A percentile compares a stretch with the other conserved stretches of the same genome.
Evolutionary conservation across 2,329 filamentous ascomycete species (phyloP).

Genomic region (Stagonosporopsis tanaceti): DNA sequence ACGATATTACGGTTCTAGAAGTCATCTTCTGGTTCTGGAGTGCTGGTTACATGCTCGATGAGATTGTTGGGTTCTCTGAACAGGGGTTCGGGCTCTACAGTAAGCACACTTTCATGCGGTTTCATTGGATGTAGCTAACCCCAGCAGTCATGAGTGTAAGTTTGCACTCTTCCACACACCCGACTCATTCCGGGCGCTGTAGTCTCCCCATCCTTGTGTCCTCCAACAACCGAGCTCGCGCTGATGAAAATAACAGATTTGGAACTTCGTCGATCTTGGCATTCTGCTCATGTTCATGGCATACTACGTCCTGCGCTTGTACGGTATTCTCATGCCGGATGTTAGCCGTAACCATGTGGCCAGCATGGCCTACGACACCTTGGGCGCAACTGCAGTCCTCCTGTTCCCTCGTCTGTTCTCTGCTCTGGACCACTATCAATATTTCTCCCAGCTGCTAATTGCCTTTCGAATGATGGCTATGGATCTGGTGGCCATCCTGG

Average conservation of each 20-base stretch:
- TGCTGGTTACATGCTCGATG: slow-evolving; percentile 94
- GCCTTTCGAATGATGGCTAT: slow-evolving; percentile 94
- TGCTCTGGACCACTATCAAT: slow-evolving; percentile 91
- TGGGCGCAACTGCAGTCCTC: slow-evolving; percentile 88
- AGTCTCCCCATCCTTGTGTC: neutral
- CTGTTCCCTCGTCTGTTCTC: slow-evolving; percentile 92
- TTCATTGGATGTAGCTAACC: slow-evolving; percentile 60
- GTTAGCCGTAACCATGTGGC: slow-evolving; percentile 73
- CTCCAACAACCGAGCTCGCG: neutral
- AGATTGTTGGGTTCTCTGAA: slow-evolving; percentile 94
- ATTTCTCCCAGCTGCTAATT: slow-evolving; percentile 93
- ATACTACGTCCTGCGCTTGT: slow-evolving; percentile 89
- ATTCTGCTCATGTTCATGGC: slow-evolving; percentile 85
- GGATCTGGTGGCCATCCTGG: slow-evolving; percentile 83
- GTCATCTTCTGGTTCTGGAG: slow-evolving; percentile 98
- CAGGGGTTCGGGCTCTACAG: slow-evolving; percentile 96
- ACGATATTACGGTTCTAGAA: slow-evolving; percentile 83
- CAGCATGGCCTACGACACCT: slow-evolving; percentile 89
- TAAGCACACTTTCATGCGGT: slow-evolving; percentile 65
- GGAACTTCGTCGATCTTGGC: slow-evolving; percentile 94
- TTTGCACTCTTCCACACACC: neutral
- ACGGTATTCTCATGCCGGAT: slow-evolving; percentile 84
- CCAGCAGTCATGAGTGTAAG: neutral
- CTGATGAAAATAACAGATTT: slow-evolving; percentile 51
- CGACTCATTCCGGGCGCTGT: neutral